Evolutionary conservation across 495 filamentous ascomycete species (phyloP).

Genomic region (Podospora pseudocomata): DNA sequence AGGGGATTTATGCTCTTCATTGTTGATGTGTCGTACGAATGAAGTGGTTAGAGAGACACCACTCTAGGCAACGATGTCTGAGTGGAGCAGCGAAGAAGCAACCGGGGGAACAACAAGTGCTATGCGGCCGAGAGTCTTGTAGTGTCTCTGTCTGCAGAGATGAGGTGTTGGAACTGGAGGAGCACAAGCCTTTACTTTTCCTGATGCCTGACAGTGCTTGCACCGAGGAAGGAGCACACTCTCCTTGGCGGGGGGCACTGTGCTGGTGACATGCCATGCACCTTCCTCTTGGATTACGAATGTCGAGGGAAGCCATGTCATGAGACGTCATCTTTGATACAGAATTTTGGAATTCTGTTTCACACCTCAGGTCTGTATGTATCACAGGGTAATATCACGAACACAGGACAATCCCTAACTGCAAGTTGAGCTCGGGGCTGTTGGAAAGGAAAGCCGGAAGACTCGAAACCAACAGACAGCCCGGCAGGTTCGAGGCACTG

Average conservation of each 20-base stretch:
- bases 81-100: not conserved
- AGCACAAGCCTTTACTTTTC: not conserved
- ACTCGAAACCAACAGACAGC: too few relatives aligned
- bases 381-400: too few relatives aligned
- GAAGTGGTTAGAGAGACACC: not conserved
- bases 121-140: too few relatives aligned
- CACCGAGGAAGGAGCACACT: not conserved
- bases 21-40: not conserved
- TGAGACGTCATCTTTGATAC: not conserved
- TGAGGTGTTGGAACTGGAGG: not conserved
- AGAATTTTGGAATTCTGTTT: not conserved
- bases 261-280: not conserved
- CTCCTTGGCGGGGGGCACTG: not conserved
- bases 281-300: not conserved
- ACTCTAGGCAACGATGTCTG: not conserved
- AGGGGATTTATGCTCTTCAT: constrained; percentile 19
- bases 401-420: too few relatives aligned
- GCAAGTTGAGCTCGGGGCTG: too few relatives aligned
- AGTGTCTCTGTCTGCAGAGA: too few relatives aligned
- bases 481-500: too few relatives aligned
- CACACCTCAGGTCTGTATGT: too few relatives aligned
- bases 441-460: too few relatives aligned
- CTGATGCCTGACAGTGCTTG: too few relatives aligned
- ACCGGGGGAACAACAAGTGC: not conserved
- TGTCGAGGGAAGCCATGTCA: not conserved